These are phyloP conservation scores for Bimuria novae-zelandiae DNA, from an alignment of 2,329 filamentous ascomycete species.

Conservation along the genomic window DNA sequence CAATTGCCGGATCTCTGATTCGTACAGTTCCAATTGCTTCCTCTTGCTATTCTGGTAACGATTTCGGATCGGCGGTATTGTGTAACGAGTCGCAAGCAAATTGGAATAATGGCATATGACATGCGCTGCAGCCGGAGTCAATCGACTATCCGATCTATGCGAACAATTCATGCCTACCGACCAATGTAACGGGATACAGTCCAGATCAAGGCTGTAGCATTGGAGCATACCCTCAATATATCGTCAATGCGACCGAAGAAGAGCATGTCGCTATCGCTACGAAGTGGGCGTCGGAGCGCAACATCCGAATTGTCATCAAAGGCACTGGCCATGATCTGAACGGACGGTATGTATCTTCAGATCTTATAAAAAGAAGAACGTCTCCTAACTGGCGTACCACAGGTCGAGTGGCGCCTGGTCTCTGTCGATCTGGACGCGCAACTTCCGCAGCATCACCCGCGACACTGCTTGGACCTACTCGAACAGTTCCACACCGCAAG, in stretches of 20 bases:
- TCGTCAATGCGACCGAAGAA: conserved; percentile 39
- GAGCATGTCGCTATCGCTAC: conserved; percentile 31
- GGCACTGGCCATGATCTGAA: conserved; percentile 11
- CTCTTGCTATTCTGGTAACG: background rate
- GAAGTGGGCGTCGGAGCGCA: conserved; percentile 20
- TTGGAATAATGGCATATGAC: background rate
- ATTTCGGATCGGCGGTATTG: background rate
- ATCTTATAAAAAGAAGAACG: no score
- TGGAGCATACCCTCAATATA: conserved; percentile 38
- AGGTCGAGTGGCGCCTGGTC: conserved; percentile 23
- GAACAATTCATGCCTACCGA: conserved; percentile 42
- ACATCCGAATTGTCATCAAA: conserved; percentile 12
- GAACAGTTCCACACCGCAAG: conserved; percentile 8
- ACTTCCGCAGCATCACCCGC: conserved; percentile 15
- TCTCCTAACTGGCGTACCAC: background rate
- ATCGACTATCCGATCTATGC: conserved; percentile 34
- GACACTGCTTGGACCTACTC: conserved; percentile 7
- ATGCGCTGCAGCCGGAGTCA: conserved; percentile 27
- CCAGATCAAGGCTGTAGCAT: conserved; percentile 30
- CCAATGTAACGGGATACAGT: conserved; percentile 25
- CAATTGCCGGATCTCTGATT: background rate
- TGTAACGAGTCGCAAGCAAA: background rate
- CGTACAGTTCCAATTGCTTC: background rate
- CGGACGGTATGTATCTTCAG: conserved; percentile 9
- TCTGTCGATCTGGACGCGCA: conserved; percentile 27